These are phyloP conservation scores for Mucor racemosus DNA, from an alignment of 371 early-diverging fungal species.

Conservation along the genomic window DNA sequence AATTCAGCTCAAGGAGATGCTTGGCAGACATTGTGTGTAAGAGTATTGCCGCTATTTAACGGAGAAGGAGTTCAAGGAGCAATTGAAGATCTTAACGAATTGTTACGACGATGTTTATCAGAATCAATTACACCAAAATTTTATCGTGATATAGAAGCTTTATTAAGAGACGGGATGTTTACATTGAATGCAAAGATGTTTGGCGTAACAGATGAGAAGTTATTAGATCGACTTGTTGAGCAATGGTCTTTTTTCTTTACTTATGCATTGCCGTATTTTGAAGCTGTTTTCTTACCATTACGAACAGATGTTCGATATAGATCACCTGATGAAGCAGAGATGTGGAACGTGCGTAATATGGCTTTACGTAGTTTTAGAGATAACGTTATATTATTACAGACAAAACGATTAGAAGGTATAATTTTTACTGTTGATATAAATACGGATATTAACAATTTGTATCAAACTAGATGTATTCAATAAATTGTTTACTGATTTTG, in stretches of 20 bases:
- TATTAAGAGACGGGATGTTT: slow-evolving; percentile 74
- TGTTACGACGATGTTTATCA: slow-evolving; percentile 68
- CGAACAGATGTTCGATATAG: slow-evolving; percentile 56
- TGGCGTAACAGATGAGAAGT: slow-evolving; percentile 72
- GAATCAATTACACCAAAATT: slow-evolving; percentile 56
- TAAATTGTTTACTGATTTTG: slow-evolving; percentile 70
- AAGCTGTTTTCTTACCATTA: slow-evolving; percentile 85
- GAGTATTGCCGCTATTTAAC: slow-evolving; percentile 84
- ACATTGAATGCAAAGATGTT: slow-evolving; percentile 74
- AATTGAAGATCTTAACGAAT: slow-evolving; percentile 84
- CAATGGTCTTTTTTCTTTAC: slow-evolving; percentile 88
- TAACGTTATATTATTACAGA: slow-evolving; percentile 69
- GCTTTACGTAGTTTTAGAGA: slow-evolving; percentile 75
- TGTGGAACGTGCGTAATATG: slow-evolving; percentile 69
- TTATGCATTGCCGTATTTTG: slow-evolving; percentile 83
- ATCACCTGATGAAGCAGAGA: slow-evolving; percentile 47
- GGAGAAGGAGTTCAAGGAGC: slow-evolving; percentile 82
- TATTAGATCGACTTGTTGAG: slow-evolving; percentile 75
- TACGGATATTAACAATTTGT: background rate
- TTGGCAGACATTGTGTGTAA: slow-evolving; percentile 77
- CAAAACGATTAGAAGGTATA: slow-evolving; percentile 72
- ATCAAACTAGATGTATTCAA: slow-evolving; percentile 64
- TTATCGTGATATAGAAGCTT: slow-evolving; percentile 62
- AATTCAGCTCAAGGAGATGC: slow-evolving; percentile 52
- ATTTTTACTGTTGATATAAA: background rate